Base-by-base conservation (phyloP, 164 flowering plant genomes). In the Pachysandra terminalis region DNA sequence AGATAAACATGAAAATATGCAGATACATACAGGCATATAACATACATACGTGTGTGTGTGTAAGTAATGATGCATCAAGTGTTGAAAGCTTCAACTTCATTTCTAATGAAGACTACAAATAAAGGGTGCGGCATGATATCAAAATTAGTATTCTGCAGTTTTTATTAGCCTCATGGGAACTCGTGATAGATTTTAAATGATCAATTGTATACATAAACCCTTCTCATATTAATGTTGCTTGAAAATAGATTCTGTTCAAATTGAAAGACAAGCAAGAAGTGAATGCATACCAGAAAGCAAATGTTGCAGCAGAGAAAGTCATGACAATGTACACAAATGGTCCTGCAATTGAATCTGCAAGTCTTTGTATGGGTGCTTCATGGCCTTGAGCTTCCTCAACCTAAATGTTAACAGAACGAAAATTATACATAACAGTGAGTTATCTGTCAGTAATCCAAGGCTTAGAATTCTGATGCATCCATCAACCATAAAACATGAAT, bases 301-400 rank as follows among this genome's bases (percentile, higher is more conserved):
- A 94, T 58, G 98, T 91, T 63, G 86, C 89, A 19, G 95, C 96
- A 19, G 98, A 91, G 59, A 91, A 77, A 56, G 95, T 81, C 90
- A 94, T 90, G 61, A 94, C 81, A 63, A 81, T 88, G 72, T 87
- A 94, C 13, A 94, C 98, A 83, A 94, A 94, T 66, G 97, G 96
- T 26, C 98, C 98, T 68, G 98, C 98, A 78, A 94, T 91, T 66
- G 87, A 77, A 82, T 94, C 98, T 57, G 97, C 98, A 73, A 94
- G 93, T 77, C 97, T 88, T 73, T 94, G 98, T 59, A 94, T 86
- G 21, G 98, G 98, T 64, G 98, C 98, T 82, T 87, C 97, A 77
- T 80, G 85, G 14, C 95, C 90, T 82, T 94, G 98, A 68, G 98
- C 97, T 75, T 90, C 98, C 81, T 91, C 97, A 75, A 94, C 97